These are phyloP conservation scores for Lipomyces starkeyi DNA, from an alignment of 805 yeast genomes.

Conservation along the genomic window DNA sequence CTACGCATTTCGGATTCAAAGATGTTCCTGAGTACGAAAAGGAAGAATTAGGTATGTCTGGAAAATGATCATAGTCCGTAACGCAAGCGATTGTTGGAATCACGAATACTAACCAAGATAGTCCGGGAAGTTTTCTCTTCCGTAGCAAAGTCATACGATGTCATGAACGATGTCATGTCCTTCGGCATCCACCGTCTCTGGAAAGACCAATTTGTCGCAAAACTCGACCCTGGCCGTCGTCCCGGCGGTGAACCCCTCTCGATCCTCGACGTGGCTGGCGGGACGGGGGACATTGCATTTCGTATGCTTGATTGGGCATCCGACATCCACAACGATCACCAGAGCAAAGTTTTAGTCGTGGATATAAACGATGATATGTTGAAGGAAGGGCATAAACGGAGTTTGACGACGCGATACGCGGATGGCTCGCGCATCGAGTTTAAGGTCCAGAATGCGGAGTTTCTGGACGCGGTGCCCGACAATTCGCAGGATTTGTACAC, in stretches of 20 bases:
- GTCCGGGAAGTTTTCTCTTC: constrained; percentile 87
- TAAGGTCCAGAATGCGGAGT: constrained; percentile 91
- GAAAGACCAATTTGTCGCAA: constrained; percentile 88
- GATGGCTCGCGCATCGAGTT: constrained; percentile 71
- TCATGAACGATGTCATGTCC: constrained; percentile 98
- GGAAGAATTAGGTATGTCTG: constrained; percentile 69
- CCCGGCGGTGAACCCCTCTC: constrained; percentile 84
- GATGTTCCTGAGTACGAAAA: constrained; percentile 80
- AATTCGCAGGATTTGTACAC: constrained; percentile 94
- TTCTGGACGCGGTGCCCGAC: constrained; percentile 79
- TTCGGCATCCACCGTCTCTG: constrained; percentile 92
- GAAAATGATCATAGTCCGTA: constrained; percentile 84
- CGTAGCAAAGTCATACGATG: constrained; percentile 91
- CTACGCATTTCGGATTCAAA: constrained; percentile 94
- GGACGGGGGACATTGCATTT: constrained; percentile 97
- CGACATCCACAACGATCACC: constrained; percentile 70
- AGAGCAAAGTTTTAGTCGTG: constrained; percentile 84
- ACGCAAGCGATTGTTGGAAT: constrained; percentile 60
- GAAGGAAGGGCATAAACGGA: constrained; percentile 85
- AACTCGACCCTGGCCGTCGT: constrained; percentile 91
- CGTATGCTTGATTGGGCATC: constrained; percentile 93
- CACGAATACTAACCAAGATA: constrained; percentile 30
- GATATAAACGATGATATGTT: constrained; percentile 98
- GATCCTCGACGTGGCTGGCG: constrained; percentile 97
- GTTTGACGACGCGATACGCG: constrained; percentile 61